Evolutionary conservation across 2,329 filamentous ascomycete genomes (phyloP).

Genomic region (Colletotrichum euphorbiae): DNA sequence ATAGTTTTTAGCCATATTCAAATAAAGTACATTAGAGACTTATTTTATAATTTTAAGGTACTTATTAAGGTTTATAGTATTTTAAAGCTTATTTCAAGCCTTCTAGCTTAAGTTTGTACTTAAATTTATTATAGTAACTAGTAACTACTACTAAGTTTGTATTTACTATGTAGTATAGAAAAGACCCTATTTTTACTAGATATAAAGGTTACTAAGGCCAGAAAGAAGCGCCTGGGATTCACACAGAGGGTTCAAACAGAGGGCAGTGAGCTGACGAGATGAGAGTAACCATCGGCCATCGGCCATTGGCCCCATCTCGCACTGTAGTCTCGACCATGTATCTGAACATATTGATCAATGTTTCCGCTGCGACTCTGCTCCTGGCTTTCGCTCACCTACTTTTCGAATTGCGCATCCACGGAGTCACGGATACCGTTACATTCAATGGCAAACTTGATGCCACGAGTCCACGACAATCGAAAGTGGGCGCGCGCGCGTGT

Average conservation of each 20-base stretch:
- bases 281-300: too few species aligned
- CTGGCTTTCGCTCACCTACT: constrained; percentile 15
- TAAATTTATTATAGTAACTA: too few species aligned
- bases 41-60: too few species aligned
- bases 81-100: too few species aligned
- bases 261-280: neutral
- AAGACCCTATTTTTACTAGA: too few species aligned
- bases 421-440: constrained; percentile 30
- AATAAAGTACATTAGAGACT: too few species aligned
- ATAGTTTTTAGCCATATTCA: too few species aligned
- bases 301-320: neutral
- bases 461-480: constrained; percentile 35
- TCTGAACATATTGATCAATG: neutral
- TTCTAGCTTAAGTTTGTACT: too few species aligned
- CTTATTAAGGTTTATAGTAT: too few species aligned
- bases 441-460: constrained; percentile 23
- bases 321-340: constrained; percentile 13
- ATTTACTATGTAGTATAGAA: too few species aligned
- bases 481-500: constrained; percentile 13
- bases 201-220: too few species aligned
- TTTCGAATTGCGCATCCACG: constrained; percentile 1
- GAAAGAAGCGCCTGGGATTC: constrained; percentile 8
- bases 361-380: neutral
- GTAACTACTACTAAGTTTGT: too few species aligned
- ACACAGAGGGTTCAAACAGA: neutral